Evolutionary conservation across 805 yeast species (phyloP), one percentile per base, ranked within the genome.

Genomic region (Kluyveromyces nonfermentans): DNA sequence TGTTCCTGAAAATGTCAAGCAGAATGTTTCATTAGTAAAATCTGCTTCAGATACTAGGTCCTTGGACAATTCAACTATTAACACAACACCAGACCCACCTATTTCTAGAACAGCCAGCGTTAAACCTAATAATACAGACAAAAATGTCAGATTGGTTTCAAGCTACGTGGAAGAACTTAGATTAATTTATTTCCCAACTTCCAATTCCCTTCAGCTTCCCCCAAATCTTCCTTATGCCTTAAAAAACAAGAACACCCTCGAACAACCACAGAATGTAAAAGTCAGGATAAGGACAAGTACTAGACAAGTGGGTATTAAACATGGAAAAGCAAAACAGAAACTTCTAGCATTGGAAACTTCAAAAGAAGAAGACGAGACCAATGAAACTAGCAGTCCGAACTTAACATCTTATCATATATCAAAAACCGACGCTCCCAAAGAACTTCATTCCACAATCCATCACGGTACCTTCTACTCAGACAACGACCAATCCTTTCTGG

Each of bases 291-390:
- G 67, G 43, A 60, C 68, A 5, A 61, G 60, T 49, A 49, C 67
- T 5, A 59, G 60, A 42, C 65, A 60, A 43, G 55, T 62, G 32
- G 65, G 66, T 44, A 63, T 63, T 22, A 63, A 63, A 38, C 68
- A 63, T 45, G 67, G 67, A 18, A 59, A 55, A 41, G 61, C 61
- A 3, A 63, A 63, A 40, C 62, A 59, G 47, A 63, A 63, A 41
- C 41, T 63, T 16, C 39, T 63, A 14, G 46, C 65, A 7, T 42
- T 61, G 15, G 68, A 63, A 46, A 59, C 67, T n/a, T 50, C 57
- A 1, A 52, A 52, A 33, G 61, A 58, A 33, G 62, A 56, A 10
- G 49, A 48, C 10, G 45, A 48, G 21, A 43, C 43, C 14, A 38
- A 44, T 20, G 51, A 41, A 17, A 38, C 30, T 4, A 35, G 35